Conservation (phyloP, 164 flowering plant genomes). For the Umbellularia californica region DNA sequence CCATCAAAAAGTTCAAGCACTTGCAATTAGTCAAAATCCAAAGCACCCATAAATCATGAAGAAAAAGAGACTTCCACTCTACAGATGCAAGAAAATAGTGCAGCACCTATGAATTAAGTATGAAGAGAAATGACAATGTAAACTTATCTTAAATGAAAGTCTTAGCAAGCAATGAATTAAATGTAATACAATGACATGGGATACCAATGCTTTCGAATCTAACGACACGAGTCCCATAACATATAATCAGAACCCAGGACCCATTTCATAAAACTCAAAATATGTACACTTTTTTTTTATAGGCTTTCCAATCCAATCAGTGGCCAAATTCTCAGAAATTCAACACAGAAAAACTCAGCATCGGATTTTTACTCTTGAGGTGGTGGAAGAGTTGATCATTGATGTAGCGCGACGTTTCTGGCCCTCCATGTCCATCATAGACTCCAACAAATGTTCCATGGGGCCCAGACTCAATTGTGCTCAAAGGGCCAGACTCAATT, state of each 20-base stretch:
- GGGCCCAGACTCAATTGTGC: slow-evolving; percentile 59
- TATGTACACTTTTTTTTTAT: too few species aligned
- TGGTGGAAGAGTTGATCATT: slow-evolving; percentile 67
- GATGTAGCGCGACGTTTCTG: slow-evolving; percentile 74
- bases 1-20: too few species aligned
- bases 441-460: slow-evolving; percentile 74
- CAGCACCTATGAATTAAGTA: too few species aligned
- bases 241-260: not conserved
- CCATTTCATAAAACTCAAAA: not conserved
- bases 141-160: not conserved
- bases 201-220: not conserved
- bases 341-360: not conserved
- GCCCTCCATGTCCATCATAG: slow-evolving; percentile 91
- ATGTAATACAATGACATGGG: not conserved
- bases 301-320: not conserved
- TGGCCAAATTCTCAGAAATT: not conserved
- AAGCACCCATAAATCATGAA: too few species aligned
- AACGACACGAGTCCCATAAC: too few species aligned
- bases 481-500: slow-evolving; percentile 65
- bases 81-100: too few species aligned
- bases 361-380: slow-evolving; percentile 55
- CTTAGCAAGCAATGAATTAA: not conserved
- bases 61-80: too few species aligned
- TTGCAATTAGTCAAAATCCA: too few species aligned
- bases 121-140: not conserved